A percentile compares a stretch with the other conserved stretches of the same genome.
Conservation (phyloP, 2,329 filamentous ascomycete species). For the Aspergillus puulaauensis region DNA sequence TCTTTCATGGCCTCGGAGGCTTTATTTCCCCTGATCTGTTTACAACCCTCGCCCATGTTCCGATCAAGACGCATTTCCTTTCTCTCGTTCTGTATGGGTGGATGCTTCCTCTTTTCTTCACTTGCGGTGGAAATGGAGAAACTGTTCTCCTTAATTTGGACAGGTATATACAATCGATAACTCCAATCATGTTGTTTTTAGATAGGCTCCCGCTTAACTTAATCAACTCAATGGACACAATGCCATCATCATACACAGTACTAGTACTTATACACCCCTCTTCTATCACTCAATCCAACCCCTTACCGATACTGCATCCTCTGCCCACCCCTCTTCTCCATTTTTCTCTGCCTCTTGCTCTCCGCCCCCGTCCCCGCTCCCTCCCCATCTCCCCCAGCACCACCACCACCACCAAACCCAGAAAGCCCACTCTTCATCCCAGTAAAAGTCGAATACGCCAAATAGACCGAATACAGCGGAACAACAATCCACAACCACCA, state of each 20-base stretch:
- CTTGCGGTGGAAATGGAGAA: neutral
- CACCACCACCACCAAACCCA: conserved; percentile 39
- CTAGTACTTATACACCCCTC: neutral
- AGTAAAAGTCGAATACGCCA: conserved; percentile 47
- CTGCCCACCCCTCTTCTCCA: conserved; percentile 52
- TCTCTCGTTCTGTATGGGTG: neutral
- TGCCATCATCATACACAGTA: neutral
- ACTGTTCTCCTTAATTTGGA: neutral
- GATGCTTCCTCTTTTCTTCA: neutral
- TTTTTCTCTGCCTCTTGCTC: conserved; percentile 55
- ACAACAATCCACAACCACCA: conserved; percentile 63
- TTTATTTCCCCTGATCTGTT: neutral
- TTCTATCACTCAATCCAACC: neutral
- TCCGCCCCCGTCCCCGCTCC: conserved; percentile 23
- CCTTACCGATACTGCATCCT: conserved; percentile 43
- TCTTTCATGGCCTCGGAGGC: neutral
- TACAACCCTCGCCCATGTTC: neutral
- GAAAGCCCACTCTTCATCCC: conserved; percentile 47
- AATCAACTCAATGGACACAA: neutral
- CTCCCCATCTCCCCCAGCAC: conserved; percentile 22
- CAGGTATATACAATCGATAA: conserved; percentile 1
- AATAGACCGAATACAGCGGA: conserved; percentile 49
- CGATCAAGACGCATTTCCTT: neutral
- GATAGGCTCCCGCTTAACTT: neutral
- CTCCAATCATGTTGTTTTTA: neutral